Conservation (phyloP, 108 stramenopile genomes). For the Nannochloropsis gaditana region DNA sequence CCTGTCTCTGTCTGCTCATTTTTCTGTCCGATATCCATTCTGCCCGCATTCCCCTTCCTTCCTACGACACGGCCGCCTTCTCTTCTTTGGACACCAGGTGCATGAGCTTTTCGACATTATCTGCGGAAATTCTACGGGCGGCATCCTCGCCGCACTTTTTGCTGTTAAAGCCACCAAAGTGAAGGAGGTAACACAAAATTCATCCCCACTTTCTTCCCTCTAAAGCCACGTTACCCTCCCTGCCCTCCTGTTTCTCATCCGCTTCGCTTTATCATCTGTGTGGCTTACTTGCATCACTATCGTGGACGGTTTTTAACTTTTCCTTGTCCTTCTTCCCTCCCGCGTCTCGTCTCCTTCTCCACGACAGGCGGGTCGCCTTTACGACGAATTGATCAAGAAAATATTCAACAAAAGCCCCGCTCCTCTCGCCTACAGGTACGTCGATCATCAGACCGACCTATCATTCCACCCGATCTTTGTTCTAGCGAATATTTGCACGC, state of each 20-base stretch:
- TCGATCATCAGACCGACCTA: conserved; percentile 26
- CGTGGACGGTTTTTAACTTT: background rate
- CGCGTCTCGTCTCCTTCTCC: background rate
- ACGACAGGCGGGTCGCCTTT: background rate
- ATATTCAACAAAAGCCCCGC: conserved; percentile 38
- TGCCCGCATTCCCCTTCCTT: background rate
- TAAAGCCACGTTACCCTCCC: background rate
- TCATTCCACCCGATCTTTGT: background rate
- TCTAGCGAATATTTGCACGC: too few species aligned
- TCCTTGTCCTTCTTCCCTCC: background rate
- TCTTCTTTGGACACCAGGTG: background rate
- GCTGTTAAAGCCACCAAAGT: background rate
- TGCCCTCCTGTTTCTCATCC: background rate
- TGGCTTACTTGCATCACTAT: too few species aligned
- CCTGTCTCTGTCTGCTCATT: too few species aligned
- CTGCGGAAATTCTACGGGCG: conserved; percentile 55
- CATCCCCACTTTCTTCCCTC: background rate
- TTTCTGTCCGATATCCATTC: background rate
- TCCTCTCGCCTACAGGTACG: conserved; percentile 34
- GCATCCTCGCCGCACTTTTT: conserved; percentile 45
- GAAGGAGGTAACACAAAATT: background rate
- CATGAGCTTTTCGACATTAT: conserved; percentile 58
- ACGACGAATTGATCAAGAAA: conserved; percentile 47
- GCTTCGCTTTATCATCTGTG: too few species aligned
- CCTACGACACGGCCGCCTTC: background rate